Evolutionary conservation across 805 yeast genomes (phyloP), one percentile per base, ranked within the genome.

Genomic region (Saccharomycopsis fibuligera): DNA sequence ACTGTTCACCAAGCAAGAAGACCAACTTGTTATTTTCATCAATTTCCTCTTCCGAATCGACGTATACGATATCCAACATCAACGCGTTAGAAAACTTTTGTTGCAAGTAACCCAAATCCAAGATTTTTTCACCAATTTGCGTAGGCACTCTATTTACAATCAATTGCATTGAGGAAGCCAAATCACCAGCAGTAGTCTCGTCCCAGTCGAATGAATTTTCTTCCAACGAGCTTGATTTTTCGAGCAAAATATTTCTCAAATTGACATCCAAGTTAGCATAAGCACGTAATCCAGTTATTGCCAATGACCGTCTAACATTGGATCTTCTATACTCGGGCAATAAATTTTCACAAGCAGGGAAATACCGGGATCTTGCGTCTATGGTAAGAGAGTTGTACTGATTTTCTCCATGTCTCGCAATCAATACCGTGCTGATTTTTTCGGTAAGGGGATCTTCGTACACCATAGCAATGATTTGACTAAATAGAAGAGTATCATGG

Each of bases 111-210:
- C 96, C 87, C 57, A 73, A 48, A 42, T 75, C 64, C n/a, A 79
- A 58, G 8, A 91, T 55, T 35, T 71, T 67, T 29, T 62, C 57
- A 2, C 96, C 93, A 16, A 85, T 63, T 3, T 76, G 75, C 0
- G 60, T 57, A 0, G 95, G 88, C 0, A 76, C 62, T 47, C 66
- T 69, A 2, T 74, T 68, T 5, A 73, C 69, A 2, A 86, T 65
- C 2, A 82, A 66, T 2, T 58, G 58, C 83, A 90, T 82, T 12
- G 67, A 54, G 29, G 84, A 77, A 0, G 96, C 95, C 24, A 86
- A 60, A 8, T 75, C 74, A 0, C 97, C 98, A 1, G 96, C 96
- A 47, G 76, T 73, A 0, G 91, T 83, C 57, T 87, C 96, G 63
- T 91, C 97, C 76, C 81, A 72, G 61, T 74, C 72, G 54, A 65